Evolutionary conservation across 2,329 filamentous ascomycete species (phyloP), one percentile per base, ranked within the genome.

Genomic region (Rhynchosporium secalis): DNA sequence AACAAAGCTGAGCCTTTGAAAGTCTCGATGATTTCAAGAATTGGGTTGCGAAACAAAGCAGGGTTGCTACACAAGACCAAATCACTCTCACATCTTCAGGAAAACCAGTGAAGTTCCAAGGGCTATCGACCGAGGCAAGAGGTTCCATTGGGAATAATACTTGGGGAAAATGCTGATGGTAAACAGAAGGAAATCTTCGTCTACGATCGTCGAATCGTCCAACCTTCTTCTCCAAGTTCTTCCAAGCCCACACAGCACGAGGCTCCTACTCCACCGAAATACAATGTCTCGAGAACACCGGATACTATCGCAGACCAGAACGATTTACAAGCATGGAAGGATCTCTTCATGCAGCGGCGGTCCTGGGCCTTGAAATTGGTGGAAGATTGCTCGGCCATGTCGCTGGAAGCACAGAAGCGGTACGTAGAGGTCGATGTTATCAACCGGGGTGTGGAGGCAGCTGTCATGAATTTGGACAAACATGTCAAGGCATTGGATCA

Each of bases 21-120:
- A 92, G 89, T 62, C 83, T 96, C 75, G 94, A 98, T 78, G 89
- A 90, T 66, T 85, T 98, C 70, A 91, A 90, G 77, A 79, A 83
- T 76, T 95, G 91, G 86, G 88, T 98, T 70, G 83, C 88, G 65
- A 84, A 83, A 69, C 85, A 89, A 72, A 89, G 87, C 58, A 84
- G 85, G 48, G 91, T 99, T 69, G 85, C 90, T 15, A 74, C 84
- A 46, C 85, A 90, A 70, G 87, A 90, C 76, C 91, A 98, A 75
- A 93, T 99, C 68, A 82, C 94, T 68, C 86, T 99, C 77, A 97
- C 92, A 13, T 82, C 86, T 3, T 86, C 91, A 68, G 94, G 94
- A 55, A 73, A 71, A 58, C 62, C 68, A n/a, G 67, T 72, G 15
- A 65, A 66, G n/a, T 69, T 72, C 56, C 90, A 94, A 73, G 89